Conservation (phyloP, 306 rosid genomes). For the Trifolium pratense region DNA sequence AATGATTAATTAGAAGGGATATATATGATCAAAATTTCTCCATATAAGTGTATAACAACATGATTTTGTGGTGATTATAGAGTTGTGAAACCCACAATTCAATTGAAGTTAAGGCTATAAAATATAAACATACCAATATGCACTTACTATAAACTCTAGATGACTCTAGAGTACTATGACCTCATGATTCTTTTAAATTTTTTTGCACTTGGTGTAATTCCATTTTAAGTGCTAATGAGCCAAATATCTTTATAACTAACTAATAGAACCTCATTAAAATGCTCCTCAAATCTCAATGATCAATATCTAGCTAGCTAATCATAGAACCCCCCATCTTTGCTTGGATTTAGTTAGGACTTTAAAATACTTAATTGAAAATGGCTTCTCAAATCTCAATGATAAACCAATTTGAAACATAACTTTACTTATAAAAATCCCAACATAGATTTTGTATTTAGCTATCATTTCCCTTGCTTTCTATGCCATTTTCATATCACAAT, state of each 20-base stretch:
- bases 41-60: constrained; percentile 1
- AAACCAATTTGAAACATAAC: constrained; percentile 39
- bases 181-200: too few species aligned
- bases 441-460: constrained; percentile 41
- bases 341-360: constrained; percentile 46
- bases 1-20: constrained; percentile 53
- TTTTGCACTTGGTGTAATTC: constrained; percentile 25
- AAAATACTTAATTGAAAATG: constrained; percentile 22
- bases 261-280: constrained; percentile 38
- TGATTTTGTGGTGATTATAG: constrained; percentile 43
- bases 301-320: constrained; percentile 40
- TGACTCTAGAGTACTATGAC: too few species aligned
- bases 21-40: constrained; percentile 22
- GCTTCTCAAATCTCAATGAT: constrained; percentile 5
- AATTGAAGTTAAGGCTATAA: constrained; percentile 39
- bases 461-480: constrained; percentile 46
- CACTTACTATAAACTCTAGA: constrained; percentile 17
- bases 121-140: not conserved
- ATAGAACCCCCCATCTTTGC: constrained; percentile 27
- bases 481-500: constrained; percentile 22
- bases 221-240: constrained; percentile 25
- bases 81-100: constrained; percentile 23
- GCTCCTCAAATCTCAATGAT: constrained; percentile 51
- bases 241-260: constrained; percentile 14
- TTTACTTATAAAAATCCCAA: constrained; percentile 29